Evolutionary conservation across 352 stramenopile species (phyloP), one percentile per base, ranked within the genome.

Genomic region (Pythium phragmitis): DNA sequence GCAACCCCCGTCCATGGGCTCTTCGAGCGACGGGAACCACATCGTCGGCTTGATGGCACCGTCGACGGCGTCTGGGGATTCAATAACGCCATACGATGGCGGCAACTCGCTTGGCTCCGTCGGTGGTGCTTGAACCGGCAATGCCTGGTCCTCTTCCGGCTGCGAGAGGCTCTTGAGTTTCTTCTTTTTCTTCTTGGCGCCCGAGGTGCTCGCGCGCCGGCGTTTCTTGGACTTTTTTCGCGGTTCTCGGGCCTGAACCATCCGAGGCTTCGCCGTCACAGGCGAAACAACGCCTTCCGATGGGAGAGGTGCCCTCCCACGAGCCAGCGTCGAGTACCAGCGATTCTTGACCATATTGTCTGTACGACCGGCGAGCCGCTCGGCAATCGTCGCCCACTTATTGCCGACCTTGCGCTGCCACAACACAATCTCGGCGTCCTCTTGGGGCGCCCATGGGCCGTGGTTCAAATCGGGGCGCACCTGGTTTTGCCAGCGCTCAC

Each of bases 301-400:
- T 13, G n/a, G 7, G 13, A 16, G 7, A 9, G n/a, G 17, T n/a
- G 19, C 13, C 4, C 26, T 46, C 2, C 49, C 50, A 7, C 60
- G 60, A 19, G 30, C 21, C 36, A 68, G 45, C 7, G 53, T 73
- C 43, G 67, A 76, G 52, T 80, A 69, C 74, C 77, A 87, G 16
- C 80, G 77, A 53, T 87, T 87, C 55, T 87, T 87, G 41, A 87
- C 83, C 49, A 69, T 70, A 39, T 87, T 87, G 59, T 87, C 78
- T 1, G 78, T 87, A 8, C 78, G 59, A 2, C 78, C 78, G 3
- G 65, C 59, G 5, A 87, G 58, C 7, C 68, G 28, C 50, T 72
- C 68, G 14, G 78, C 78, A 37, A 87, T 87, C n/a, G 69, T 68
- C 7, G 76, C 70, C 78, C 78, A 87, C 54, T 73, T 72, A 62